Base-by-base conservation (phyloP, 2,329 filamentous ascomycete genomes). In the Penicillium sp. region DNA sequence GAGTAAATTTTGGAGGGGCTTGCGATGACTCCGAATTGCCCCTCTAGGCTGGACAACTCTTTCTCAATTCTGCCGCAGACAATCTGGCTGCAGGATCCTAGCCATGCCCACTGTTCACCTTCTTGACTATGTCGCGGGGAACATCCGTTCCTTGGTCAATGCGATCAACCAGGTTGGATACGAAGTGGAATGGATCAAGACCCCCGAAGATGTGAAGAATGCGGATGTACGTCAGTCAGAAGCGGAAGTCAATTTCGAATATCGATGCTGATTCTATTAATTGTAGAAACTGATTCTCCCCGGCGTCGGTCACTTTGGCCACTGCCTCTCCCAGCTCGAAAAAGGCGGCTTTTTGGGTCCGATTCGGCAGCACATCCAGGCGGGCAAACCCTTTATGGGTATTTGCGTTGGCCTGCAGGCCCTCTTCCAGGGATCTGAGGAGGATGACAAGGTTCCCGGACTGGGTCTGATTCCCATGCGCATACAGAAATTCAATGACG, bases 301-400 rank as follows among this genome's bases (percentile, higher is more conserved):
- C 4, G 93, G 93, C 52, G 93, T 98, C 55, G 93, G 93, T 61
- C 92, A 98, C 78, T 98, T 97, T 65, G 93, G 93, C 53, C 90
- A 98, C 77, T 98, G 93, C 72, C 78, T 97, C 57, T 83, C 83
- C 25, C 90, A 95, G 67, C 84, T 98, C 59, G 78, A 85, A 13
- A 80, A 83, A 37, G 89, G 89, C 32, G 89, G 88, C 56, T 98
- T 91, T 72, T 77, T 92, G 47, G 87, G 89, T 52, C 88, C 90
- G 8, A 86, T 98, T 57, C 82, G 79, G 59, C 78, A 83, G 57
- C 90, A 97, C 74, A 91, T 98, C 63, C 78, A 83, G 45, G 81
- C 87, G 12, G 91, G 90, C n/a, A 97, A 97, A 72, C 90, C 92
- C 12, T 97, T 98, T 68, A 95, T 98, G 86, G 91, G 88, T 43